These are phyloP conservation scores for Boletus rubropictus DNA, from an alignment of 768 basidiomycete species.

Conservation along the genomic window DNA sequence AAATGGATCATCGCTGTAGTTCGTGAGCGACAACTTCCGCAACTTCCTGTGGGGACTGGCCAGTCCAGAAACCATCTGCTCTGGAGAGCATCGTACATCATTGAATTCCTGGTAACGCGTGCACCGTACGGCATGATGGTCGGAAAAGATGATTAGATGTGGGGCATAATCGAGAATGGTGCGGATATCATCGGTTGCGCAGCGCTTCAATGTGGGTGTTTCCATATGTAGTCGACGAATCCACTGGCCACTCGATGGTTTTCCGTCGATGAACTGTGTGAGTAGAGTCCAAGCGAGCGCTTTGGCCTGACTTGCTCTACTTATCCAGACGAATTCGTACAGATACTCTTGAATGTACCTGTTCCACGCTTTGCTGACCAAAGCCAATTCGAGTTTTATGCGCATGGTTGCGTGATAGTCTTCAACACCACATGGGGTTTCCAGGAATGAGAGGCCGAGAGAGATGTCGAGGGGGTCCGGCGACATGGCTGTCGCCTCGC, in stretches of 20 bases:
- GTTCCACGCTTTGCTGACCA: conserved; percentile 55
- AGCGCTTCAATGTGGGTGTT: conserved; percentile 57
- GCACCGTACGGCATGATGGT: conserved; percentile 59
- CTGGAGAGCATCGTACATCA: conserved; percentile 44
- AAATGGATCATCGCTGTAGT: conserved; percentile 59
- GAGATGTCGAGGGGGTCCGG: conserved; percentile 45
- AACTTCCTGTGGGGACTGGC: conserved; percentile 48
- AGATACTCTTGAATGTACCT: conserved; percentile 48
- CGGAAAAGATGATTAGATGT: conserved; percentile 53
- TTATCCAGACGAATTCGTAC: conserved; percentile 70
- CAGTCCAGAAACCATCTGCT: conserved; percentile 55
- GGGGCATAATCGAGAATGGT: conserved; percentile 62
- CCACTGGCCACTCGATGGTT: conserved; percentile 38
- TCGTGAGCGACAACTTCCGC: conserved; percentile 63
- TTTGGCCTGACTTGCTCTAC: conserved; percentile 46
- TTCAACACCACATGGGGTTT: conserved; percentile 37
- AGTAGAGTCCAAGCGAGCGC: conserved; percentile 39
- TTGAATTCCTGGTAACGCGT: conserved; percentile 41
- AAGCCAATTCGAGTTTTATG: conserved; percentile 45
- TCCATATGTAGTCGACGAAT: conserved; percentile 68
- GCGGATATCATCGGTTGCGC: no score
- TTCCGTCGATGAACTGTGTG: conserved; percentile 37
- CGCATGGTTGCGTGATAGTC: conserved; percentile 48
- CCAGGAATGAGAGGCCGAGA: conserved; percentile 54
- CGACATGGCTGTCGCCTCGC: conserved; percentile 44